Conservation (phyloP, 805 yeast species). For the Candida peoriensis region DNA sequence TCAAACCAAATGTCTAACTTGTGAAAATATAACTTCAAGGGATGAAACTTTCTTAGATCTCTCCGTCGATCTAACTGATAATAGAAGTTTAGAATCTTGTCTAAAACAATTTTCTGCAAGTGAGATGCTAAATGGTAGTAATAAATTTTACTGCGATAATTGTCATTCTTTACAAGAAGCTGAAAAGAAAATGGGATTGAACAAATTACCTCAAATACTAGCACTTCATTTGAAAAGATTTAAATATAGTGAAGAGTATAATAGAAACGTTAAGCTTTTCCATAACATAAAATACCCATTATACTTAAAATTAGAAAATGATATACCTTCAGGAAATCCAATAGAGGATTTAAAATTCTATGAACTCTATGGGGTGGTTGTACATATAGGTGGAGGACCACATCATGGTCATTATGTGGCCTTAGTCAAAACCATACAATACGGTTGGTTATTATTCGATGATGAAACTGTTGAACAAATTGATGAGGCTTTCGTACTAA, state of each 20-base stretch:
- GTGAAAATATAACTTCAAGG: conserved; percentile 76
- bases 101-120: conserved; percentile 76
- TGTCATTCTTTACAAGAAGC: conserved; percentile 94
- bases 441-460: conserved; percentile 90
- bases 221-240: conserved; percentile 88
- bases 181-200: conserved; percentile 78
- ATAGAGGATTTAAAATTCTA: conserved; percentile 51
- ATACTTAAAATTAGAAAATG: conserved; percentile 43
- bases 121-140: conserved; percentile 80
- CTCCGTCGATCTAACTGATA: conserved; percentile 75
- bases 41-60: conserved; percentile 86
- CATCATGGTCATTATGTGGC: conserved; percentile 96
- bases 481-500: conserved; percentile 73
- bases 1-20: conserved; percentile 84
- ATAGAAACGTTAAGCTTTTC: conserved; percentile 79
- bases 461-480: conserved; percentile 93
- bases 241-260: conserved; percentile 80
- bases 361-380: conserved; percentile 80
- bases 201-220: conserved; percentile 68
- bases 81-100: conserved; percentile 71
- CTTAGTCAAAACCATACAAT: conserved; percentile 67
- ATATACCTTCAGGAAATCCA: conserved; percentile 53
- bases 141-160: conserved; percentile 88
- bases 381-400: conserved; percentile 97
- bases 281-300: conserved; percentile 81